phyloP scores from a whole-genome alignment of 2,329 filamentous ascomycete genomes.

The Cladosporium sp. region DNA sequence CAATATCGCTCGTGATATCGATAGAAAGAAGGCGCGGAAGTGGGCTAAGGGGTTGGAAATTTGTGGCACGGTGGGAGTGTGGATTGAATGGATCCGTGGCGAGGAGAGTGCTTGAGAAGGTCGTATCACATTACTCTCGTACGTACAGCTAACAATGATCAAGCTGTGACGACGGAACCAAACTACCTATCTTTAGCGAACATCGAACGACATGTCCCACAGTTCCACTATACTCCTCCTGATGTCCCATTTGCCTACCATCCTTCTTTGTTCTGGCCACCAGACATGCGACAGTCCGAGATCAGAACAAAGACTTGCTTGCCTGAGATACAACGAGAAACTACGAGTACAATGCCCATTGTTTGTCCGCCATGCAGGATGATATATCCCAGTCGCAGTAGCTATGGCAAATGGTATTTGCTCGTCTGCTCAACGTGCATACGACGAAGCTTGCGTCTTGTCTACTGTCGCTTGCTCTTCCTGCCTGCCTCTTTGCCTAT shows the following conservation, averaged over 20 bases:
- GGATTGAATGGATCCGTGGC: conserved; percentile 51
- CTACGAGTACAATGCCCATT: background rate
- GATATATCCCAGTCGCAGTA: background rate
- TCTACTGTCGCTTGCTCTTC: background rate
- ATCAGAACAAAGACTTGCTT: background rate
- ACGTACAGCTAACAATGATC: background rate
- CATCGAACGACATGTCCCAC: background rate
- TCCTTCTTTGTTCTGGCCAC: background rate
- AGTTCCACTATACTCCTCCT: background rate
- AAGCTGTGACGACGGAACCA: background rate
- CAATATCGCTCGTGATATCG: conserved; percentile 32
- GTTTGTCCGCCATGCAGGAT: background rate
- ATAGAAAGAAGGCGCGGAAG: conserved; percentile 33
- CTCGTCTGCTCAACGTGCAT: background rate
- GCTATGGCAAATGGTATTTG: background rate
- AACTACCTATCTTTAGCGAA: background rate
- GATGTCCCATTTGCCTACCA: background rate
- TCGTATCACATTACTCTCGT: too few relatives aligned
- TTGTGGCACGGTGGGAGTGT: conserved; percentile 52
- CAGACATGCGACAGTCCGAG: background rate
- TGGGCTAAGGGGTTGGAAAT: conserved; percentile 49
- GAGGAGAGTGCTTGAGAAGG: background rate
- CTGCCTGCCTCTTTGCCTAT: background rate
- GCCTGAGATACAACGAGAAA: background rate
- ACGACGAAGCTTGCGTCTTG: background rate